phyloP scores from a whole-genome alignment of 129 eudicot genomes.

The Helianthus annuus region HanXRQr2.0-SUNRISE NC_035444.2:56094665-56095164 shows the following conservation, averaged over 20 bases:
- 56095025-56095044: not conserved
- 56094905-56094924: conserved; percentile 19
- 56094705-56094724: not conserved
- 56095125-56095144: not conserved
- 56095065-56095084: not conserved
- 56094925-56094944: conserved; percentile 10
- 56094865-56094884: conserved; percentile 23
- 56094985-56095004: conserved; percentile 3
- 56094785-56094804: conserved; percentile 89
- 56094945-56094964: not conserved
- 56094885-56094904: conserved; percentile 11
- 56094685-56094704: not conserved
- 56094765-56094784: conserved; percentile 90
- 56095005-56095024: not conserved
- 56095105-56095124: not conserved
- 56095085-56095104: not conserved
- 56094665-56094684: not conserved
- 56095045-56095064: not conserved
- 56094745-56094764: conserved; percentile 52
- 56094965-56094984: conserved; percentile 7
- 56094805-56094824: conserved; percentile 59
- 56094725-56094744: not conserved
- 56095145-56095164: too few relatives aligned
- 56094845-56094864: conserved; percentile 51
- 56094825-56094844: conserved; percentile 59